These are phyloP conservation scores for Neohortaea acidophila DNA, from an alignment of 495 filamentous ascomycete species.

Conservation along the genomic window DNA sequence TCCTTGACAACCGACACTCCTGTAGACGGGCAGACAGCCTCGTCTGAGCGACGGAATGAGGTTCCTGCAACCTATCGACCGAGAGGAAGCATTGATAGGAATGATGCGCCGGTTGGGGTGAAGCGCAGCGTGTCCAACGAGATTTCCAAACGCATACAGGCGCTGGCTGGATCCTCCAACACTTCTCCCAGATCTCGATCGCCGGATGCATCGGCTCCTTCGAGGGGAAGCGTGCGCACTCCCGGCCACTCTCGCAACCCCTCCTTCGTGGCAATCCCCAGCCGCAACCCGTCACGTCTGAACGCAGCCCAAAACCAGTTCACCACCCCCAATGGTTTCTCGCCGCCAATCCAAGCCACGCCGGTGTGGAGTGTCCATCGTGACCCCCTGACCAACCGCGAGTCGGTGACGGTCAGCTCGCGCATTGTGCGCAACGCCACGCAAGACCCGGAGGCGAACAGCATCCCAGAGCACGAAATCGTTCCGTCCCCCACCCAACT, in stretches of 20 bases:
- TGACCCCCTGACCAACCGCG: constrained; percentile 25
- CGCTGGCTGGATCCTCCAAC: constrained; percentile 36
- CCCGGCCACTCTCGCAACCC: too few species aligned
- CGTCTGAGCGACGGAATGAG: too few species aligned
- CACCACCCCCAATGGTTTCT: too few species aligned
- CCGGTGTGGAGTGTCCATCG: constrained; percentile 13
- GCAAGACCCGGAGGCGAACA: too few species aligned
- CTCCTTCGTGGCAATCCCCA: too few species aligned
- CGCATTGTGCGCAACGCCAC: constrained; percentile 64
- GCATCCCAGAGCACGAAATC: too few species aligned
- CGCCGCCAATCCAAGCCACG: neutral
- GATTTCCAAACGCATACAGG: constrained; percentile 81
- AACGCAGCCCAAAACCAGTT: too few species aligned
- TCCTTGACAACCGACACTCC: neutral
- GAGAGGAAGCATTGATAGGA: neutral
- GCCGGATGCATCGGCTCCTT: neutral
- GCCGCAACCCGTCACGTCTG: too few species aligned
- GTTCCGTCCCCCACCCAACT: too few species aligned
- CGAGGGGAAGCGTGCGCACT: too few species aligned
- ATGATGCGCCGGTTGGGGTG: constrained; percentile 31
- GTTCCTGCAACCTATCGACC: too few species aligned
- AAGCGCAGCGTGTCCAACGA: constrained; percentile 71
- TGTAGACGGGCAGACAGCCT: too few species aligned
- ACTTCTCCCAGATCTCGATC: neutral
- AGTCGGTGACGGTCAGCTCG: constrained; percentile 68